phyloP scores from a whole-genome alignment of 768 basidiomycete genomes.

The Russula brevipes region DNA sequence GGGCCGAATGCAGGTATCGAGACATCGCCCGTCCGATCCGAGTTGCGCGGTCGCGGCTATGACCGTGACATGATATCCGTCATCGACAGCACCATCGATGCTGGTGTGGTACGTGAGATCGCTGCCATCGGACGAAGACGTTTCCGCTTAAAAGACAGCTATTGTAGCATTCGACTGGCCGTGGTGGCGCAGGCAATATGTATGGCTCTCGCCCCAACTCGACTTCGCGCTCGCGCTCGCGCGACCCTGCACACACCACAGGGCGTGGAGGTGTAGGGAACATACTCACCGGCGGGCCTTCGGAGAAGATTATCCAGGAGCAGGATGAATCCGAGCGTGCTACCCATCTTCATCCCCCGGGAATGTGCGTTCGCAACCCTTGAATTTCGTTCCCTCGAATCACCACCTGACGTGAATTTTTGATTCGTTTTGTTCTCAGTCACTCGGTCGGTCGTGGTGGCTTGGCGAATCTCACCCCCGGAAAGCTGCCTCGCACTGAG shows the following conservation, averaged over 20 bases:
- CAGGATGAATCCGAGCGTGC: constrained; percentile 36
- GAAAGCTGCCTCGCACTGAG: constrained; percentile 28
- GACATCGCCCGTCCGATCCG: not conserved
- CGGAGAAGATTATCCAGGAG: constrained; percentile 30
- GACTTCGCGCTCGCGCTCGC: constrained; percentile 45
- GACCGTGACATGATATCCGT: constrained; percentile 30
- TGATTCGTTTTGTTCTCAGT: constrained; percentile 27
- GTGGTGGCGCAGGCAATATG: constrained; percentile 65
- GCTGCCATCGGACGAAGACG: not conserved
- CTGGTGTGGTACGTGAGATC: constrained; percentile 3
- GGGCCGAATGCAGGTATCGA: not conserved
- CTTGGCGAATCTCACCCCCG: constrained; percentile 49
- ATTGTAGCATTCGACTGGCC: constrained; percentile 46
- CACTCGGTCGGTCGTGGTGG: constrained; percentile 71
- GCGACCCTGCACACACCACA: constrained; percentile 44
- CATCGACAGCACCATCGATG: not conserved
- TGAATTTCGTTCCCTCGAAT: not conserved
- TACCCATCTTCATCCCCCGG: constrained; percentile 28
- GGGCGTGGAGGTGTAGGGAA: constrained; percentile 67
- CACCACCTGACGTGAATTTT: not conserved
- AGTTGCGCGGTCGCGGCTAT: constrained; percentile 26
- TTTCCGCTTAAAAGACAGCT: not conserved
- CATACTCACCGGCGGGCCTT: constrained; percentile 34
- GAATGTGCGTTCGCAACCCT: constrained; percentile 36
- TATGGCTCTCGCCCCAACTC: not conserved